phyloP scores from a whole-genome alignment of 2,329 filamentous ascomycete genomes.

The Botrytis fragariae region DNA sequence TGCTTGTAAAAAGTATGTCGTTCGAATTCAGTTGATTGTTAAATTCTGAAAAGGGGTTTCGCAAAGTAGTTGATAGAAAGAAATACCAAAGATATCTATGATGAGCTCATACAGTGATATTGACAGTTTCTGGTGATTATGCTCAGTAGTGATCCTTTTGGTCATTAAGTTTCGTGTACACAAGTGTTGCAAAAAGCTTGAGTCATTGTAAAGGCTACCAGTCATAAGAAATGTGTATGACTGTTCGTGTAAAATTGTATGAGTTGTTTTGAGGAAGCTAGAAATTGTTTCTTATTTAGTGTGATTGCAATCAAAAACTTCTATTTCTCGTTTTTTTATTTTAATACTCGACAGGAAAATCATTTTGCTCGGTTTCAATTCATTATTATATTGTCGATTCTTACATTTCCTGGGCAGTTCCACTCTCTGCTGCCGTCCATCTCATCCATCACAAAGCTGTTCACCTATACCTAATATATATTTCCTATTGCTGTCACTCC shows the following conservation, averaged over 20 bases:
- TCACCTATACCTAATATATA: too few species aligned
- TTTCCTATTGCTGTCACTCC: too few species aligned
- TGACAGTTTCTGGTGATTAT: background rate
- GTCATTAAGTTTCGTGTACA: too few species aligned
- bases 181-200: background rate
- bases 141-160: background rate
- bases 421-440: rapidly evolving
- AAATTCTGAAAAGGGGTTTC: background rate
- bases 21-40: background rate
- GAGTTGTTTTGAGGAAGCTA: background rate
- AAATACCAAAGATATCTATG: background rate
- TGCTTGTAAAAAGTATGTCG: background rate
- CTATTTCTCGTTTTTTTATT: rapidly evolving
- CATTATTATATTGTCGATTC: background rate
- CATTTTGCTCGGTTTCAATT: background rate
- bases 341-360: background rate
- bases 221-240: background rate
- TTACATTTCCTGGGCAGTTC: rapidly evolving
- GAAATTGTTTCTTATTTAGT: background rate
- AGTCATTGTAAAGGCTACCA: background rate
- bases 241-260: background rate
- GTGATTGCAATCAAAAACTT: rapidly evolving
- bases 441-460: background rate
- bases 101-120: background rate
- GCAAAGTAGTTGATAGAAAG: background rate